Evolutionary conservation across 1,284 basidiomycete species (phyloP).

Genomic region (Neonothopanus nambi): DNA sequence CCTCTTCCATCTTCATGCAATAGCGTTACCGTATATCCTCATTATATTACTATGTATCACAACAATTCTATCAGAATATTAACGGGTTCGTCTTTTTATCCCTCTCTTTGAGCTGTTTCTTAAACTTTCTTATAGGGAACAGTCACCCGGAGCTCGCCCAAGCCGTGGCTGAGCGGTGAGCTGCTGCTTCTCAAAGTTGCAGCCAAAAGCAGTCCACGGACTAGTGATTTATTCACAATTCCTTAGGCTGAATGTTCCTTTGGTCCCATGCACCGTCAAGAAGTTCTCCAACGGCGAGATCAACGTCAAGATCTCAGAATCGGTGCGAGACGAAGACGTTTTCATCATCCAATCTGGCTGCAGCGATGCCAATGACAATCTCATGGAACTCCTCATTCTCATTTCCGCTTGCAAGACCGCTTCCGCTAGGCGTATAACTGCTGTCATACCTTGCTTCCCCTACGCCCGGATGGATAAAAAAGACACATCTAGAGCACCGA

Average conservation of each 20-base stretch:
- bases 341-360: conserved; percentile 92
- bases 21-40: conserved; percentile 33
- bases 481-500: conserved; percentile 94
- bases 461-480: conserved; percentile 99
- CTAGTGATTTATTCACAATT: conserved; percentile 39
- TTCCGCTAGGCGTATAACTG: conserved; percentile 94
- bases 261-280: conserved; percentile 90
- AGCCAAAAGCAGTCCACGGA: conserved; percentile 41
- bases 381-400: conserved; percentile 91
- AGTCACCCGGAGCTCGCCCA: conserved; percentile 97
- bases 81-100: conserved; percentile 62
- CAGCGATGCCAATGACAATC: conserved; percentile 78
- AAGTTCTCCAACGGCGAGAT: conserved; percentile 97
- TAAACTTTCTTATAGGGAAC: conserved; percentile 67
- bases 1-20: conserved; percentile 30
- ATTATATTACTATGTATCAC: conserved; percentile 65
- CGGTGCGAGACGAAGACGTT: conserved; percentile 95
- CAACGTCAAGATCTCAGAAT: conserved; percentile 90
- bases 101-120: conserved; percentile 17
- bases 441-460: conserved; percentile 97
- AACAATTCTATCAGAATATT: conserved; percentile 94
- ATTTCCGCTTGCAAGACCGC: conserved; percentile 97
- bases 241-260: conserved; percentile 83
- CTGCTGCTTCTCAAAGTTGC: conserved; percentile 46
- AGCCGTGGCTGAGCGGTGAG: conserved; percentile 93